Base-by-base conservation (phyloP, 2,329 filamentous ascomycete genomes). In the Colletotrichum tamarilloi region DNA sequence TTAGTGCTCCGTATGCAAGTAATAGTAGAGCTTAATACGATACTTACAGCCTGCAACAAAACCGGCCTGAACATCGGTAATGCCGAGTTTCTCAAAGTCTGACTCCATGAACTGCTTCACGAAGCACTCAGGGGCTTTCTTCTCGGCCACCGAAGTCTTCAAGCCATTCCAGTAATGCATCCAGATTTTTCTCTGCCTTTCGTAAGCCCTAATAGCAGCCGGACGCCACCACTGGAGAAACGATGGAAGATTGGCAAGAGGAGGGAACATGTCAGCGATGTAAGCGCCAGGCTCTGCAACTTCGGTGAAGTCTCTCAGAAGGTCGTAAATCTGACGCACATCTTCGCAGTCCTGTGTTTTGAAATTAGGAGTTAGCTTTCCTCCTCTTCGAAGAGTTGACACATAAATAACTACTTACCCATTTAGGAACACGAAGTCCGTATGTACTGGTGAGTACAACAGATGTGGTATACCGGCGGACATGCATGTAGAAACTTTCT, bases 31-130 rank as follows among this genome's bases (percentile, higher is more conserved):
- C 19, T 19, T 0, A 2, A 49, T 19, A 49, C 1, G 19, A 4
- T 49, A 49, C 42, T 49, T n/a, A 49, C 42, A 49, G 42, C 42
- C 42, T 49, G 42, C 42, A 22, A 49, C 42, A 49, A 49, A 49
- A 11, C 42, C 42, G 19, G 42, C 42, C 8, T 49, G 42, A n/a
- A 67, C 35, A 9, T 58, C 53, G 1, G 22, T 58, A 6, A 58
- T 58, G 4, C 63, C 53, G 8, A 67, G 53, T n/a, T 67, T 67
- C 19, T 67, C 63, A 46, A 67, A 67, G 12, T 58, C 63, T 9
- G 53, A 58, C 53, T 57, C 52, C 4, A 67, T 7, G 30, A 67
- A 67, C 2, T 32, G 35, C n/a, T 67, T 67, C 16, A 67, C 63
- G 11, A 58, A 67, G 19, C 63, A 67, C 24, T 67, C 53, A 4